These are phyloP conservation scores for Casuarina equisetifolia DNA, from an alignment of 306 rosid genomes.

Conservation along the genomic window DNA sequence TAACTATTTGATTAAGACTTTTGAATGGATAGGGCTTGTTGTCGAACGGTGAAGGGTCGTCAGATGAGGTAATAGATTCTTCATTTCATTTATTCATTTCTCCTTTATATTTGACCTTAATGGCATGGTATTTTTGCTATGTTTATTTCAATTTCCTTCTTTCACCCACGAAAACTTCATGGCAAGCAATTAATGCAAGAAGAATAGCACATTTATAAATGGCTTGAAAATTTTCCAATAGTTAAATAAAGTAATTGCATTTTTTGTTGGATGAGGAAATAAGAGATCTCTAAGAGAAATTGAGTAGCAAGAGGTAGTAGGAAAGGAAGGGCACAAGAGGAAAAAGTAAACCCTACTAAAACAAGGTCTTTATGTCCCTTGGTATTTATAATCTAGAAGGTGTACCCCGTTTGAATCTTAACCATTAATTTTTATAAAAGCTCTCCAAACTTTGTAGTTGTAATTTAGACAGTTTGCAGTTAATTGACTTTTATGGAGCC, in stretches of 20 bases:
- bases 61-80: no score
- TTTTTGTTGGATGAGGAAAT: not conserved
- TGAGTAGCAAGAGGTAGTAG: not conserved
- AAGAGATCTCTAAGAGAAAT: not conserved
- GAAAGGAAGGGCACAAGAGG: not conserved
- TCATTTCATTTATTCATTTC: no score
- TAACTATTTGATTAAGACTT: not conserved
- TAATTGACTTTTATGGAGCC: conserved; percentile 3
- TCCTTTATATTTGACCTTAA: no score
- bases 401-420: not conserved
- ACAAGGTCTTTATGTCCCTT: not conserved
- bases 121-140: no score
- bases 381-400: conserved; percentile 26
- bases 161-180: conserved; percentile 6
- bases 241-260: not conserved
- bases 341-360: conserved; percentile 5
- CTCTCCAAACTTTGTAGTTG: conserved; percentile 1
- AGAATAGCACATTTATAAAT: conserved; percentile 13
- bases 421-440: conserved; percentile 19
- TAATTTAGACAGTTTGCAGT: conserved; percentile 27
- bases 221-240: conserved; percentile 17
- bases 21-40: no score
- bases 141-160: conserved; percentile 22
- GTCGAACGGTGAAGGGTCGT: no score
- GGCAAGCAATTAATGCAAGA: conserved; percentile 25